Evolutionary conservation across 441 rosid species (phyloP), one percentile per base, ranked within the genome.

Genomic region (Mallotus repandus): DNA sequence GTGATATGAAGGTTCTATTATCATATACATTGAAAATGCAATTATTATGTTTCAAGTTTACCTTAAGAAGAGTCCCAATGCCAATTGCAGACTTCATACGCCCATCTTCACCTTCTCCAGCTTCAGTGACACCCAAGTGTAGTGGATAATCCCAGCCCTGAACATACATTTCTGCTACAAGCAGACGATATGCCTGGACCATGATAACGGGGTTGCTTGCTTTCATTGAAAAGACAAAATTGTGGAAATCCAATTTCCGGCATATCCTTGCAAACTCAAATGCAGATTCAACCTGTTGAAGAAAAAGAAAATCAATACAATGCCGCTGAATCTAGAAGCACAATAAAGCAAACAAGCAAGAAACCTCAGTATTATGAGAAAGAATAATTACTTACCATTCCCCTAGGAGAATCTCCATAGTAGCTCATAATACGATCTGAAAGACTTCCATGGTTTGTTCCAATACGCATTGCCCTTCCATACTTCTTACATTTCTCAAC

Each of bases 71-170:
- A 48, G 99, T 93, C 55, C 99, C 99, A 41, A 93, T 92, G 52
- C 98, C 98, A 78, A 95, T 95, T 14, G 99, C 98, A 80, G 99
- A 95, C 81, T 95, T 95, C 97, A 95, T 95, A 76, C 99, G 85
- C 16, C 99, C 99, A 84, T 95, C 99, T 82, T 93, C 98, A 52
- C 99, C 99, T 88, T 95, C 99, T 83, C 99, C 99, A 74, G 98
- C 99, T 86, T 95, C 98, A 73, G 99, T 95, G 69, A 95, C 99
- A 43, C 99, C 99, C 84, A 93, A 86, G 77, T 95, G 99, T 68
- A 95, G 76, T 58, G 97, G 99, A 83, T 95, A 95, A 80, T 93
- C 97, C 99, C 98, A 95, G 49, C 98, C 99, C 19, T 89, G 91
- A 74, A 87, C 95, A 77, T 93, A 91, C 99, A 95, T 93, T 86